A percentile compares a stretch with the other conserved stretches of the same genome.
Conservation (phyloP, 2,329 filamentous ascomycete genomes). For the Talaromyces rugulosus region DNA sequence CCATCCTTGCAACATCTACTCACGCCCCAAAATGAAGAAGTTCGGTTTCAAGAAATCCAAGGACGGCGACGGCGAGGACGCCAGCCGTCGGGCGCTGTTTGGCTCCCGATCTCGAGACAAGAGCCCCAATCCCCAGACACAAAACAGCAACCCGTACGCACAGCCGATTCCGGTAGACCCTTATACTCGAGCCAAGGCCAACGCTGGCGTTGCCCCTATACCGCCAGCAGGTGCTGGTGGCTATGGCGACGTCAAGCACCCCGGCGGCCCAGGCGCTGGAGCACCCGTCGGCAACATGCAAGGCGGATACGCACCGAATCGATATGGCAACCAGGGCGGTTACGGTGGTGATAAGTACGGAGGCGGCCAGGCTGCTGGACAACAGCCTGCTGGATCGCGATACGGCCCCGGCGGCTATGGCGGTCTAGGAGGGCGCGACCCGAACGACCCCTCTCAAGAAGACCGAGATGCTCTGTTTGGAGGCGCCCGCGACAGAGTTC, state of each 20-base stretch:
- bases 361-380: conserved; percentile 51
- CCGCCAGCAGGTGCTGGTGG: conserved; percentile 27
- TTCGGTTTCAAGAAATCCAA: conserved; percentile 51
- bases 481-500: conserved; percentile 48
- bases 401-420: conserved; percentile 52
- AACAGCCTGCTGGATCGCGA: conserved; percentile 46
- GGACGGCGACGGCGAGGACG: conserved; percentile 47
- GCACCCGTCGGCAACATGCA: conserved; percentile 19
- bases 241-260: conserved; percentile 16
- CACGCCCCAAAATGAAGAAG: conserved; percentile 17
- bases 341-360: conserved; percentile 40
- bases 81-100: conserved; percentile 56
- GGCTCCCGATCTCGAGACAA: conserved; percentile 54
- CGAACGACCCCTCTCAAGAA: conserved; percentile 50
- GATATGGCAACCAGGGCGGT: conserved; percentile 25
- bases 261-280: conserved; percentile 16
- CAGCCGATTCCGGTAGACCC: conserved; percentile 50
- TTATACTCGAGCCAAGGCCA: conserved; percentile 50
- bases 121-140: conserved; percentile 43
- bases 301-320: conserved; percentile 30
- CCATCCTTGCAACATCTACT: background rate
- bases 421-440: conserved; percentile 48
- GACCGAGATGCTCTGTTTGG: conserved; percentile 58
- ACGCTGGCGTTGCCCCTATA: conserved; percentile 35
- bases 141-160: conserved; percentile 52